Evolutionary conservation across 768 basidiomycete species (phyloP).

Genomic region (Suillus subaureus): DNA sequence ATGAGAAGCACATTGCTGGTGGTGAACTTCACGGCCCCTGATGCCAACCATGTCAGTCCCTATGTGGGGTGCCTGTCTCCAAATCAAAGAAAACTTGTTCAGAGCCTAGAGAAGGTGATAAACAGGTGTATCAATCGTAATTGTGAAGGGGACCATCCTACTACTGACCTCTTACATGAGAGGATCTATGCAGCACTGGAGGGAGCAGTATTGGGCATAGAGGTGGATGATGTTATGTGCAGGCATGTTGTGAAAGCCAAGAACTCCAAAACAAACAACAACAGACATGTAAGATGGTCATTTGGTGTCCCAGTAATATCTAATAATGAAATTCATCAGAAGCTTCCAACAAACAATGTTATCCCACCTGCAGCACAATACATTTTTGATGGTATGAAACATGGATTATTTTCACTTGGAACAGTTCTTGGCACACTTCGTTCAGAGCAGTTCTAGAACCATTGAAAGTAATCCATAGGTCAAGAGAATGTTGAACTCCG

Average conservation of each 20-base stretch:
- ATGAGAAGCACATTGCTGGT: neutral
- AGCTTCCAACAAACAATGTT: neutral
- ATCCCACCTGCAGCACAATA: neutral
- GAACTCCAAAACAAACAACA: neutral
- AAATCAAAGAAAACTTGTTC: neutral
- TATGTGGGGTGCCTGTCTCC: neutral
- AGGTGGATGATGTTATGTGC: neutral
- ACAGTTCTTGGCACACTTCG: neutral
- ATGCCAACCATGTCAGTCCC: neutral
- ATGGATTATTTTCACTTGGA: neutral
- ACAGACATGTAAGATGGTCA: neutral
- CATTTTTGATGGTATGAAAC: neutral
- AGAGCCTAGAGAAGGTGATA: neutral
- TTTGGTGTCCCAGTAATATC: neutral
- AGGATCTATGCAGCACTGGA: neutral
- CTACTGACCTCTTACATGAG: neutral
- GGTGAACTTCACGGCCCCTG: neutral
- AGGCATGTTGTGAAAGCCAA: neutral
- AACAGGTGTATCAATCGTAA: neutral
- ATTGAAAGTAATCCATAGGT: neutral
- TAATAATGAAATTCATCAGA: neutral
- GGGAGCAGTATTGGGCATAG: neutral
- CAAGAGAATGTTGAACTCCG: neutral
- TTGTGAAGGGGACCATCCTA: neutral
- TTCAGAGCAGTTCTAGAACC: neutral